Base-by-base conservation (phyloP, 2,329 filamentous ascomycete genomes). In the Elsinoe australis region DNA sequence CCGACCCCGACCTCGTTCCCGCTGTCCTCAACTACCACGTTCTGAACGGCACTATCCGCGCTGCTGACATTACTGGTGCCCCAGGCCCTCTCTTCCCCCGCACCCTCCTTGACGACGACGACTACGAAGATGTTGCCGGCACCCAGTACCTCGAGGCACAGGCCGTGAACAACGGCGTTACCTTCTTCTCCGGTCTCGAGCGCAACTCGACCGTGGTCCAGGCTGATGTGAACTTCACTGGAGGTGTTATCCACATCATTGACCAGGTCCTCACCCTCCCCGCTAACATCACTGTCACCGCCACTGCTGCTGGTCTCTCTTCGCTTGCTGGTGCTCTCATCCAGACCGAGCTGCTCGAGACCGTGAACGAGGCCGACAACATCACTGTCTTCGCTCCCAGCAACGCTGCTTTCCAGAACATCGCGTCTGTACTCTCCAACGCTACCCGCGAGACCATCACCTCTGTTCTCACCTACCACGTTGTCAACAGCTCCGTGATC, bases 341-440 rank as follows among this genome's bases (percentile, higher is more conserved):
- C 15, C 55, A 58, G 3, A 64, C 68, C 18, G 57, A 66, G 52
- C 58, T 71, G n/a, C 53, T 67, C 15, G 55, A 64, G 2, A 61
- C 67, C 14, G 58, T 80, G 26, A 62, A 71, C 51, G 54, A 52
- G 9, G 58, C 64, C 6, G 55, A 58, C 21, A 69, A 79, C 57
- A 54, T 84, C 31, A 85, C 82, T 49, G 69, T 85, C 52, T 84
- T 85, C 54, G 79, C 75, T 0, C 81, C 82, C 1, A 71, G 67
- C 58, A 79, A 83, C 59, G 66, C 66, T 1, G 79, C 79, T 9
- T 79, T 84, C 65, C 67, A 72, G 26, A 62, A 67, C 19, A 75
- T 83, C 34, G 77, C 73, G 49, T 76, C 70, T 42, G 65, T 72
- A 2, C 58, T 79, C 8, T 59, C 63, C 21, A 70, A 70, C 50